Evolutionary conservation across 2,329 filamentous ascomycete genomes (phyloP), one percentile per base, ranked within the genome.

Genomic region (Fusarium nygamai): DNA sequence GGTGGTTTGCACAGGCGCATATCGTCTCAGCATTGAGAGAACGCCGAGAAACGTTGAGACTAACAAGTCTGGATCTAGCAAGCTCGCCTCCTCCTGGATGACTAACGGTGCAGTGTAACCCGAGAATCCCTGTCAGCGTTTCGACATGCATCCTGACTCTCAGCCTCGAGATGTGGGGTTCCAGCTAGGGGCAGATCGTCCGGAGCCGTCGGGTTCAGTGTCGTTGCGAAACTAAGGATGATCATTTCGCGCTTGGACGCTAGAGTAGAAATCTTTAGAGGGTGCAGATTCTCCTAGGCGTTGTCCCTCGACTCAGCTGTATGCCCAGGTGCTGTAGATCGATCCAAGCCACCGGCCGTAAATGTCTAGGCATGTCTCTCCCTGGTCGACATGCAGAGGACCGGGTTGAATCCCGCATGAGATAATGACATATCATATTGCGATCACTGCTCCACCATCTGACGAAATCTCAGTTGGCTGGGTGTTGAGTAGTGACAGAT

Each of bases 401-500:
- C 73, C 62, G 62, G 62, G 65, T 68, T 68, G 66, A 34, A 75
- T 78, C 63, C 64, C 61, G 72, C 64, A 60, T 67, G 67, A 64
- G 67, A 68, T 68, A 48, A 24, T 79, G 78, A 78, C 71, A 64
- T 50, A 73, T 79, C 78, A 78, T 46, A 71, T 78, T 75, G 46
- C 69, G 72, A 78, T 75, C 67, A 78, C 50, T 64, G 53, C 69
- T 69, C 75, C 66, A 71, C 65, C 56, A 60, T 60, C 34, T 59
- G 61, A 51, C 54, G 56, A 44, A 46, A 63, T 67, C 38, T 59
- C 24, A 31, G 34, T 53, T 54, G 27, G 34, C 51, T 54, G 43
- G 41, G 59, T 43, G 58, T 43, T 57, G 20, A 48, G 60, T 38
- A 51, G 29, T 63, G 57, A 70, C 38, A 69, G 61, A 66, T 70